A percentile compares a stretch with the other conserved stretches of the same genome.
Conservation (phyloP, 192 early-diverging fungal species). For the Piromyces finnis region DNA sequence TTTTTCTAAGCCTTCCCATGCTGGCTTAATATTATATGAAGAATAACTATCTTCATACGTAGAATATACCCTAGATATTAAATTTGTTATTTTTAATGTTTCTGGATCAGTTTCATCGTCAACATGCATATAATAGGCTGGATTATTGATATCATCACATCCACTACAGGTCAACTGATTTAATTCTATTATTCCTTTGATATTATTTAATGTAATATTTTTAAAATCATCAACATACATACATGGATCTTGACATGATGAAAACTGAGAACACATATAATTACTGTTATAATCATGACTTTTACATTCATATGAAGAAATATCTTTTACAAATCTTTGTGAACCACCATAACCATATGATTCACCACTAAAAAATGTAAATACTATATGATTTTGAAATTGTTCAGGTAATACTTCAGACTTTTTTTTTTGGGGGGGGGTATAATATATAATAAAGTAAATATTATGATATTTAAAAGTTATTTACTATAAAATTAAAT, state of each 20-base stretch:
- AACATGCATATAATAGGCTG: conserved; percentile 18
- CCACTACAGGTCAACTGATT: conserved; percentile 4
- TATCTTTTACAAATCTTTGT: conserved; percentile 59
- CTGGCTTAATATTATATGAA: neutral
- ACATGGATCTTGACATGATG: conserved; percentile 47
- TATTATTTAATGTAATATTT: conserved; percentile 40
- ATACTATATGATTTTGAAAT: conserved; percentile 51
- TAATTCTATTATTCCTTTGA: conserved; percentile 54
- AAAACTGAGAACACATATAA: conserved; percentile 7
- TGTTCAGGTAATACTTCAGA: conserved; percentile 14
- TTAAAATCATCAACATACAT: conserved; percentile 37
- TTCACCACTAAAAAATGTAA: conserved; percentile 55
- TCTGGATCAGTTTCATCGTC: conserved; percentile 8
- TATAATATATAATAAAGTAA: no score
- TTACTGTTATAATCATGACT: conserved; percentile 7
- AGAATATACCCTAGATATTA: neutral
- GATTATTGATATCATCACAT: neutral
- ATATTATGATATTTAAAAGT: no score
- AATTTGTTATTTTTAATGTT: conserved; percentile 3
- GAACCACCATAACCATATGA: conserved; percentile 64
- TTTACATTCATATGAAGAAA: conserved; percentile 34
- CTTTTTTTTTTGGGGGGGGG: no score
- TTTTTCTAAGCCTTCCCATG: neutral
- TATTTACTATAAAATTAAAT: no score
- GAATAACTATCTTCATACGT: neutral